Percentiles rank a stretch among this genome's conserved stretches.
These are phyloP conservation scores for Prillingera fragicola DNA, from an alignment of 1,284 basidiomycete genomes.

Conservation along the genomic window DNA sequence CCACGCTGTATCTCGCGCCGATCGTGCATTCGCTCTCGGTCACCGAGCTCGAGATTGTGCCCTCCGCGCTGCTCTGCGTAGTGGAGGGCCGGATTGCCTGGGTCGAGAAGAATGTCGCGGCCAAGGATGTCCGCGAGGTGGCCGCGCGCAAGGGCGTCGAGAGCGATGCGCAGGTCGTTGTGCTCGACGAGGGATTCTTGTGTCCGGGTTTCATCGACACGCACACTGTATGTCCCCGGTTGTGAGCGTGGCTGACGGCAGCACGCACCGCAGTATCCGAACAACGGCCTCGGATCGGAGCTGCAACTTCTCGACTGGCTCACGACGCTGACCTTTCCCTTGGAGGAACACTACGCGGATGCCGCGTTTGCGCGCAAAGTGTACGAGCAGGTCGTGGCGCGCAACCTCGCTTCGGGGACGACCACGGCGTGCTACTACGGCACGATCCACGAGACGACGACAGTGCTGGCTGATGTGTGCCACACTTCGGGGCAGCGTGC, in stretches of 20 bases:
- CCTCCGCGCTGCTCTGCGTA: conserved; percentile 60
- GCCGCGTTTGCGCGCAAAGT: conserved; percentile 62
- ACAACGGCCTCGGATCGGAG: conserved; percentile 63
- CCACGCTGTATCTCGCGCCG: conserved; percentile 60
- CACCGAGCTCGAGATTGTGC: conserved; percentile 55
- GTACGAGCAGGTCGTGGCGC: conserved; percentile 69
- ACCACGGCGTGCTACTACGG: conserved; percentile 92
- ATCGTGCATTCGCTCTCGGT: conserved; percentile 62
- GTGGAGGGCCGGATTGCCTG: conserved; percentile 62
- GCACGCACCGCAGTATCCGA: conserved; percentile 85
- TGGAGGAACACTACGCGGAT: conserved; percentile 75
- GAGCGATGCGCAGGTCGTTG: conserved; percentile 39
- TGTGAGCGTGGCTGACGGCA: conserved; percentile 51
- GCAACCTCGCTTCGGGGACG: conserved; percentile 76
- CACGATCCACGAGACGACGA: conserved; percentile 72
- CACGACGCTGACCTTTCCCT: conserved; percentile 77
- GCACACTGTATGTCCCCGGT: conserved; percentile 72
- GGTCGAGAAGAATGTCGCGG: conserved; percentile 54
- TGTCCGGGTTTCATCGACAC: conserved; percentile 87
- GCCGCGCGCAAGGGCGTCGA: conserved; percentile 18
- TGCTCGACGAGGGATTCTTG: conserved; percentile 69
- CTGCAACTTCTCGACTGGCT: conserved; percentile 86
- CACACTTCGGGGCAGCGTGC: conserved; percentile 72
- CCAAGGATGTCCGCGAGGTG: conserved; percentile 28
- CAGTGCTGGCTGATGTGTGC: conserved; percentile 75